Conservation (phyloP, 257 asterid genomes). For the Przewalskia tangutica region DNA sequence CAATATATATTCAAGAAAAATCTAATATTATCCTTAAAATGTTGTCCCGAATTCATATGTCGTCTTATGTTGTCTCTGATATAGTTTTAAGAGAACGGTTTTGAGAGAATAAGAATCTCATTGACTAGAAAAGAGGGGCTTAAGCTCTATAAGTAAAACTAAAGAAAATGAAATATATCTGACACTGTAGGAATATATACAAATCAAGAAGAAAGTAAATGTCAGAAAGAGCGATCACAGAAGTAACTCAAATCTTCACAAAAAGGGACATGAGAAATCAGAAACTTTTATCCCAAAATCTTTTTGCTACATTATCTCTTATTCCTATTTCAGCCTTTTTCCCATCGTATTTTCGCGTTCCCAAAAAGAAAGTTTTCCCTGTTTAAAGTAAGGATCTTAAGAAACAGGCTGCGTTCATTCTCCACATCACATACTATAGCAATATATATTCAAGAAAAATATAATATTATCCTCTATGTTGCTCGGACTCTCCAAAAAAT, state of each 20-base stretch:
- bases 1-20: background rate
- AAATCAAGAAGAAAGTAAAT: background rate
- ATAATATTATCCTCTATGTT: background rate
- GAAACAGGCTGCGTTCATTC: background rate
- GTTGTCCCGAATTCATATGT: background rate
- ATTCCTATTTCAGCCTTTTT: background rate
- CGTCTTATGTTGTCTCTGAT: background rate
- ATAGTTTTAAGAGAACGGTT: background rate
- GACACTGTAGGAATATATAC: background rate
- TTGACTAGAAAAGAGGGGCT: background rate
- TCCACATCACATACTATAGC: background rate
- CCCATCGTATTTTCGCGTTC: background rate
- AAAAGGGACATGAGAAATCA: background rate
- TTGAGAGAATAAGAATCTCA: background rate
- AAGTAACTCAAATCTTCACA: background rate
- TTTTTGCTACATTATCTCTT: background rate
- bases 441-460: background rate
- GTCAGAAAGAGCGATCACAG: background rate
- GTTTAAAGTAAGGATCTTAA: background rate
- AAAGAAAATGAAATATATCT: background rate
- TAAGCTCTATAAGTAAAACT: background rate
- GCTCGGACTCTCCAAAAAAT: too few relatives aligned
- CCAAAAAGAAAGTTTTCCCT: background rate
- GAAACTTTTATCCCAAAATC: background rate
- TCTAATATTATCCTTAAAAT: background rate